These are phyloP conservation scores for Wickerhamiella lipophila DNA, from an alignment of 805 yeast genomes.

Conservation along the genomic window DNA sequence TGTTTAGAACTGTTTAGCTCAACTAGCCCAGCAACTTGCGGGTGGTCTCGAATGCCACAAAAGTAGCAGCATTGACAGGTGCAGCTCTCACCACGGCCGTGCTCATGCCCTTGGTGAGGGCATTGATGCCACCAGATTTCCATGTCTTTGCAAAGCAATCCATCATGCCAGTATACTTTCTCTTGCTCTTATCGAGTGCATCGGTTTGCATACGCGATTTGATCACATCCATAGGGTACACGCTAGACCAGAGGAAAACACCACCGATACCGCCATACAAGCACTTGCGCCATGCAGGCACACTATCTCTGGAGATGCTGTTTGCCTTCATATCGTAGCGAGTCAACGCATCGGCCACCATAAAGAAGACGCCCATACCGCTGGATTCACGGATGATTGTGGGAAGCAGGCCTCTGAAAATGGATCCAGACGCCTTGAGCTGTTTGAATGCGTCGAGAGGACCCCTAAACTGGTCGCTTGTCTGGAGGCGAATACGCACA, in stretches of 20 bases:
- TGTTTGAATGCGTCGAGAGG: constrained; percentile 52
- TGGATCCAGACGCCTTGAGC: constrained; percentile 42
- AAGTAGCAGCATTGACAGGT: constrained; percentile 96
- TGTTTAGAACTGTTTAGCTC: background rate
- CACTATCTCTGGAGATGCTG: constrained; percentile 46
- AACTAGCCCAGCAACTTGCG: constrained; percentile 31
- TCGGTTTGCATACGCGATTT: constrained; percentile 83
- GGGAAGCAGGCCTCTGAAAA: constrained; percentile 73
- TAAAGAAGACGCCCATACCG: constrained; percentile 77
- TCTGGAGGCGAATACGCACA: constrained; percentile 84
- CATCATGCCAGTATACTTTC: constrained; percentile 45
- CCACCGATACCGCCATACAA: constrained; percentile 86
- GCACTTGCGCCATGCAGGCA: constrained; percentile 82
- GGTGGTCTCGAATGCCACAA: constrained; percentile 82
- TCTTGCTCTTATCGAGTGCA: constrained; percentile 43
- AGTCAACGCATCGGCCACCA: constrained; percentile 81
- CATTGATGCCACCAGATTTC: constrained; percentile 50
- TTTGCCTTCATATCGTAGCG: constrained; percentile 45
- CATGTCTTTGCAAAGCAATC: constrained; percentile 46
- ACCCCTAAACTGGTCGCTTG: constrained; percentile 60
- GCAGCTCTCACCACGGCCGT: constrained; percentile 95
- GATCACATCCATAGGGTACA: constrained; percentile 82
- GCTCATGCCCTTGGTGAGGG: constrained; percentile 79
- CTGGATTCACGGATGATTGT: constrained; percentile 74
- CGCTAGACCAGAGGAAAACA: constrained; percentile 70